phyloP scores from a whole-genome alignment of 2,329 filamentous ascomycete species.

The Calonectria pseudoreteaudii region DNA sequence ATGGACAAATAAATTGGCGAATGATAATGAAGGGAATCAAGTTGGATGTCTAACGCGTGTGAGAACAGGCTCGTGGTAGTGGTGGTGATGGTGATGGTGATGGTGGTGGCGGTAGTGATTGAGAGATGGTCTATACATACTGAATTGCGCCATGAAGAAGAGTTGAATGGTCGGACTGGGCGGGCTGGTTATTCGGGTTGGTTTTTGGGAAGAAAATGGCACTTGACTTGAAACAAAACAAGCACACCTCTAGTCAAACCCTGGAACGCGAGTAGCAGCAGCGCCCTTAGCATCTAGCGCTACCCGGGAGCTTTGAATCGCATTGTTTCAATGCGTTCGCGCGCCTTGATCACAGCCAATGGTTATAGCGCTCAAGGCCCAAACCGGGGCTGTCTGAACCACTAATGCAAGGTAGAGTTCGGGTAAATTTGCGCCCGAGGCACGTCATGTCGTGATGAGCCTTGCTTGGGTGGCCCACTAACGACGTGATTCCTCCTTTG shows the following conservation, averaged over 20 bases:
- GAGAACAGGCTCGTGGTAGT: not conserved
- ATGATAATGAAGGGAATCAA: not conserved
- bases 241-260: not conserved
- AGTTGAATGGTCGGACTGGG: not conserved
- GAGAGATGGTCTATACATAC: not conserved
- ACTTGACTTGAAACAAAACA: not conserved
- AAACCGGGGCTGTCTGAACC: not conserved
- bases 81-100: too few relatives aligned
- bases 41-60: not conserved
- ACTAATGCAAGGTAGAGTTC: not conserved
- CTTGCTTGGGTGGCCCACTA: not conserved
- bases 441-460: not conserved
- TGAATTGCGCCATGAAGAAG: not conserved
- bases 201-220: not conserved
- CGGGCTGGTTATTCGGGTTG: not conserved
- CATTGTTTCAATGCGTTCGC: not conserved
- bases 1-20: not conserved
- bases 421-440: not conserved
- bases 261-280: not conserved
- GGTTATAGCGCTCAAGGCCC: not conserved
- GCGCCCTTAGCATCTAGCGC: not conserved
- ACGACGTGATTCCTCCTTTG: too few relatives aligned
- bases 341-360: not conserved
- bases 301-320: not conserved
- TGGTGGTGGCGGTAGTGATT: too few relatives aligned